Evolutionary conservation across 768 basidiomycete genomes (phyloP).

Genomic region (Termitomyces sp.): DNA sequence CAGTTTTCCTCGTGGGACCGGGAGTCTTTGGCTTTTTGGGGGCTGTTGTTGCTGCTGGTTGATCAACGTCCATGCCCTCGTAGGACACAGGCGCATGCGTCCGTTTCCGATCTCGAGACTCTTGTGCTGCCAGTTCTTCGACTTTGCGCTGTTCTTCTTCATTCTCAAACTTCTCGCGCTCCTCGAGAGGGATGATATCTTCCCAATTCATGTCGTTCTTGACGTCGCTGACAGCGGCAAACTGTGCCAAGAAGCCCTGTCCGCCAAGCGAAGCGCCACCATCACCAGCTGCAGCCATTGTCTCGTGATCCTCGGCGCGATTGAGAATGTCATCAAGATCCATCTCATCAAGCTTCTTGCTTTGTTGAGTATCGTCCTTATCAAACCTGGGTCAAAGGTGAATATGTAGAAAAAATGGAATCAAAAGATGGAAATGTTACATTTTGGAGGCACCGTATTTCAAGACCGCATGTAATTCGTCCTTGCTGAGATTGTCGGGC

Average conservation of each 20-base stretch:
- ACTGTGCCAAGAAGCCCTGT: conserved; percentile 91
- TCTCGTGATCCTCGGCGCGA: conserved; percentile 96
- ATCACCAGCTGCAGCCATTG: conserved; percentile 73
- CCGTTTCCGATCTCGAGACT: conserved; percentile 73
- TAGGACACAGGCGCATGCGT: conserved; percentile 85
- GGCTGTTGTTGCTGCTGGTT: conserved; percentile 52
- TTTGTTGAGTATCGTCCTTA: conserved; percentile 90
- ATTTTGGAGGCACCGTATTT: conserved; percentile 99
- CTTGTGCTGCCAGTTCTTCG: conserved; percentile 65
- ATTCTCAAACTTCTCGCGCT: conserved; percentile 76
- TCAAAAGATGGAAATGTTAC: conserved; percentile 40
- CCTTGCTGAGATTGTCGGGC: conserved; percentile 85
- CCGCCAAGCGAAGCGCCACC: conserved; percentile 95
- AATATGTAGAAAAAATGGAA: conserved; percentile 11
- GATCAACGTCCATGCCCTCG: conserved; percentile 90
- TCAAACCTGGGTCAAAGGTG: conserved; percentile 65
- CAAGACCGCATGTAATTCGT: conserved; percentile 93
- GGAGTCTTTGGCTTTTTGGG: conserved; percentile 72
- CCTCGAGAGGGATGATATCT: conserved; percentile 94
- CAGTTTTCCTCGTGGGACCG: conserved; percentile 77
- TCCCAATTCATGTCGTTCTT: conserved; percentile 99
- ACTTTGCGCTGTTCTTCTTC: conserved; percentile 74
- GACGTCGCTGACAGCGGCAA: conserved; percentile 94
- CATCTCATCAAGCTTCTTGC: conserved; percentile 96
- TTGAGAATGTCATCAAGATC: conserved; percentile 97